A percentile compares a stretch with the other conserved stretches of the same genome.
Evolutionary conservation across 345 rosid species (phyloP).

Genomic region (Pelargonium nanum): DNA sequence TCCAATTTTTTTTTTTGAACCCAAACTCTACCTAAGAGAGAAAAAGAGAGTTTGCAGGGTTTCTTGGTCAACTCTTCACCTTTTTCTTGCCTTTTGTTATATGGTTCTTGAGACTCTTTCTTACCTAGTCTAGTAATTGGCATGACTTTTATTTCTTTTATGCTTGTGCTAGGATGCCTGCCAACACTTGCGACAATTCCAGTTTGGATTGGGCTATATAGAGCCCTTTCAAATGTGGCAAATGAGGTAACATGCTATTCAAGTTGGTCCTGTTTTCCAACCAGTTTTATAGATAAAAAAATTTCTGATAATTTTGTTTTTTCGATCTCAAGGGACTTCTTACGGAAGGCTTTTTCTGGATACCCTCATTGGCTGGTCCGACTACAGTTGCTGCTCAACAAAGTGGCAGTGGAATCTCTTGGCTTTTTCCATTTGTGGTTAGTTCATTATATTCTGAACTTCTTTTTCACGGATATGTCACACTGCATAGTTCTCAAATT

Average conservation of each 20-base stretch:
- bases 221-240: conserved; percentile 97
- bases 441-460: conserved; percentile 13
- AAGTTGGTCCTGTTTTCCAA: conserved; percentile 4
- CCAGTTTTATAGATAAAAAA: neutral
- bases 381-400: conserved; percentile 81
- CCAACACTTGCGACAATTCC: conserved; percentile 98
- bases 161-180: conserved; percentile 50
- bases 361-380: conserved; percentile 94
- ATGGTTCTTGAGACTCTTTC: neutral
- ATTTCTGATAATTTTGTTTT: conserved; percentile 7
- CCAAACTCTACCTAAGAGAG: too few relatives aligned
- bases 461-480: too few relatives aligned
- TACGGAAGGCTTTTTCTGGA: conserved; percentile 97
- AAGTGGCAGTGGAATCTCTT: conserved; percentile 75
- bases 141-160: neutral
- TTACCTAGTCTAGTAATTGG: neutral
- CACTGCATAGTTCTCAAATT: neutral
- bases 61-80: neutral
- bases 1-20: too few relatives aligned
- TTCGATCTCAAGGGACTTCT: conserved; percentile 65
- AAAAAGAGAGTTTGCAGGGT: too few relatives aligned
- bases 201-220: conserved; percentile 92
- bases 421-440: conserved; percentile 92
- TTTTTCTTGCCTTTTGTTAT: neutral
- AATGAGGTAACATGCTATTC: conserved; percentile 46